phyloP scores from a whole-genome alignment of 345 rosid species.

The Zanthoxylum bungeanum region DNA sequence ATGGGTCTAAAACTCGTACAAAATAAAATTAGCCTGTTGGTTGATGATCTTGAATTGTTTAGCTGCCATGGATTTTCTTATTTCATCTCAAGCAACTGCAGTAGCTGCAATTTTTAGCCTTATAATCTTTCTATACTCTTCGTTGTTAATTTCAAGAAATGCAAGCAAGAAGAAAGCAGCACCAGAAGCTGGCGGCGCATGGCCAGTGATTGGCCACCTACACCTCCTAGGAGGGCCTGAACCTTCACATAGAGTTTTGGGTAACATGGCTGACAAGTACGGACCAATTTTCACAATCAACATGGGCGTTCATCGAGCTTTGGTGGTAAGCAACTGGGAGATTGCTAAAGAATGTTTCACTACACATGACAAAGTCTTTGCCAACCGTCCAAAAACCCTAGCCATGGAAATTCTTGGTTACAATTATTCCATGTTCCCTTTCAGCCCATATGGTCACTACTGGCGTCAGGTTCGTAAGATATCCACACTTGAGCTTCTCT shows the following conservation, averaged over 20 bases:
- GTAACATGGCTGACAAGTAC: conserved; percentile 28
- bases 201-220: conserved; percentile 47
- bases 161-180: conserved; percentile 1
- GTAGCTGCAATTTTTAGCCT: background rate
- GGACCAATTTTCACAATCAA: conserved; percentile 36
- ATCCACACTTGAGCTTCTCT: background rate
- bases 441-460: conserved; percentile 26
- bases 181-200: conserved; percentile 28
- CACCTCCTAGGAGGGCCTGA: conserved; percentile 25
- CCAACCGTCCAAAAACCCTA: conserved; percentile 20
- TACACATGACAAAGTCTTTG: conserved; percentile 27
- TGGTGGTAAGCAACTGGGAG: conserved; percentile 32
- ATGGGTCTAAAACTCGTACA: no score
- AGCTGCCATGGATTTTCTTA: background rate
- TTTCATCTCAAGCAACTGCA: background rate
- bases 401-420: conserved; percentile 18
- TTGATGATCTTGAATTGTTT: no score
- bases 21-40: no score
- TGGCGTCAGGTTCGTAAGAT: conserved; percentile 23
- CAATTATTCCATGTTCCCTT: conserved; percentile 17
- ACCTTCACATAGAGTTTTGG: conserved; percentile 27
- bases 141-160: background rate
- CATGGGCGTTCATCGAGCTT: conserved; percentile 20
- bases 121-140: background rate
- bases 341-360: conserved; percentile 31